Evolutionary conservation across 306 rosid genomes (phyloP).

Genomic region (Trifolium fragiferum): DNA sequence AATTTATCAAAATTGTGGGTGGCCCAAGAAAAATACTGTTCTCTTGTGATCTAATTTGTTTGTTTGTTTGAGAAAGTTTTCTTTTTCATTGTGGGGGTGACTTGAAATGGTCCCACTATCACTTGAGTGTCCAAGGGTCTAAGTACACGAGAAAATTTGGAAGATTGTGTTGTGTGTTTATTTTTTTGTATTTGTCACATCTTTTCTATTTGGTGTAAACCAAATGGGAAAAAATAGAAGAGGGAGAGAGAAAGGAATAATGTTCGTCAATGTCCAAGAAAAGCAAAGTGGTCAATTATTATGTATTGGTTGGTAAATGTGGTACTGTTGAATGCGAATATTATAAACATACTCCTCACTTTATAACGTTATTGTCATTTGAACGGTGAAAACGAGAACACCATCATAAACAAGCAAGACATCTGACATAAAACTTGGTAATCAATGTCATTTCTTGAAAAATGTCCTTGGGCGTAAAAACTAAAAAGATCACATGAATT

Average conservation of each 20-base stretch:
- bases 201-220: constrained; percentile 29
- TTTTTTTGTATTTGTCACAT: constrained; percentile 30
- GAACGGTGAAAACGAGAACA: constrained; percentile 35
- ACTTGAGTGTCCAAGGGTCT: constrained; percentile 51
- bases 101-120: constrained; percentile 45
- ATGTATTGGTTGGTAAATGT: constrained; percentile 35
- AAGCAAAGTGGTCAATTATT: constrained; percentile 28
- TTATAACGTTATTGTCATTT: constrained; percentile 40
- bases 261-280: constrained; percentile 35
- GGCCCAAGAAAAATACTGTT: constrained; percentile 42
- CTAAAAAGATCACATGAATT: not conserved
- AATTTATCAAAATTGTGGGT: not conserved
- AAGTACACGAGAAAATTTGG: constrained; percentile 46
- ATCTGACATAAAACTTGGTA: constrained; percentile 1
- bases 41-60: constrained; percentile 41
- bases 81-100: constrained; percentile 34
- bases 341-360: constrained; percentile 33
- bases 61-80: constrained; percentile 42
- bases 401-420: not conserved
- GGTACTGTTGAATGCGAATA: constrained; percentile 36
- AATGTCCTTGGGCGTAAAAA: not conserved
- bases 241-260: constrained; percentile 28
- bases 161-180: constrained; percentile 42
- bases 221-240: not conserved
- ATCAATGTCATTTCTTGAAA: constrained; percentile 3